Base-by-base conservation (phyloP, 192 early-diverging fungal genomes). In the Coemansia guatemalensis region DNA sequence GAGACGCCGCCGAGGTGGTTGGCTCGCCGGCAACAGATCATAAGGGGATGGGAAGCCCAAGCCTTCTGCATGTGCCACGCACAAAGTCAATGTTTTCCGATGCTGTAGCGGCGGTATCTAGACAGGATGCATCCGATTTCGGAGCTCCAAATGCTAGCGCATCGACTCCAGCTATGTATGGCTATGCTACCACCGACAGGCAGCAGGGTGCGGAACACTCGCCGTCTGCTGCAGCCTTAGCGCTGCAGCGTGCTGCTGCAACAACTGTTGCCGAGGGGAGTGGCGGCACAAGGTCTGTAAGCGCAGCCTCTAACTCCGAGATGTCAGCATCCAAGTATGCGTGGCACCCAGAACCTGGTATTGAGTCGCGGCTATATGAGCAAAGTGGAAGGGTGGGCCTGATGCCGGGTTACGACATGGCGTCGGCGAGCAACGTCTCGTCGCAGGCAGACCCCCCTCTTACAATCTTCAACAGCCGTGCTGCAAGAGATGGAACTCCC, bases 371-470 rank as follows among this genome's bases (percentile, higher is more conserved):
- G 27, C 29, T 49, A 5, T 25, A 14, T 29, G 69, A 65, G 18
- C 48, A 32, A 4, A 50, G 48, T 14, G 54, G 26, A 26, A 48
- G 29, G 29, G 29, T 41, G 3, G 14, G 29, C 27, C 53, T 57
- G 53, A n/a, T 50, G 3, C 55, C 62, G 12, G 53, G 26, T 5
- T 58, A 64, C 8, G 68, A 69, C 27, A 53, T 51, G 35, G 51
- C 54, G 6, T 47, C 64, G 4, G 32, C 51, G 25, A 80, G 77
- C 77, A 74, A 71, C 20, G 61, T 73, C 5, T 80, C 77, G 14
- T 74, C 71, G 14, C 77, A 80, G 52, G 61, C 65, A 3, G 71
- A 73, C 24, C 54, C 53, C 18, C 77, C 71, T 8, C 54, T 80
- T 52, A 63, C 71, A 1, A 80, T 73, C 27, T 47, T 80, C 25